phyloP scores from a whole-genome alignment of 495 filamentous ascomycete species.

The Opeltia flavorubescens region DNA sequence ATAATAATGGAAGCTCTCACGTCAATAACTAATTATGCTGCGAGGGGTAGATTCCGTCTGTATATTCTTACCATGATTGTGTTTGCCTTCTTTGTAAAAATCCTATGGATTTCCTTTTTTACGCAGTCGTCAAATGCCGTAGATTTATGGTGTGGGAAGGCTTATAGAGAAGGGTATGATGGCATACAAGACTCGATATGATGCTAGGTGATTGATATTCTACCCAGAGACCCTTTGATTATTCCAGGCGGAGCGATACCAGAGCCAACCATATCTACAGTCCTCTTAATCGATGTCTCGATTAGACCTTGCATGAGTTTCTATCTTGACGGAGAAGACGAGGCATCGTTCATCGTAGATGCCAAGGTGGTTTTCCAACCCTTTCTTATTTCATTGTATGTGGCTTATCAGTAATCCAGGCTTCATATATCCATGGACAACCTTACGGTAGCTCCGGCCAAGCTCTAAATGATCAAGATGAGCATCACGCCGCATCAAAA shows the following conservation, averaged over 20 bases:
- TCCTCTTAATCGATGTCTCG: constrained; percentile 38
- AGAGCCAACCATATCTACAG: constrained; percentile 28
- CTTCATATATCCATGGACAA: constrained; percentile 36
- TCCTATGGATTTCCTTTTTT: neutral
- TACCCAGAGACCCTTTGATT: constrained; percentile 35
- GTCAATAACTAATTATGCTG: too few species aligned
- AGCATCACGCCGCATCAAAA: neutral
- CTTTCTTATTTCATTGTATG: neutral
- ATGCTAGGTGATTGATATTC: neutral
- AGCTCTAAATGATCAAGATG: constrained; percentile 5
- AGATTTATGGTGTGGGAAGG: constrained; percentile 45
- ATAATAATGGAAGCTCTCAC: too few species aligned
- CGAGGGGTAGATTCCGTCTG: too few species aligned
- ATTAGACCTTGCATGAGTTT: constrained; percentile 45
- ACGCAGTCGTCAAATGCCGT: neutral
- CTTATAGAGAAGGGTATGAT: constrained; percentile 34
- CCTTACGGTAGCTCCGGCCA: constrained; percentile 31
- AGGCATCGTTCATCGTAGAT: constrained; percentile 45
- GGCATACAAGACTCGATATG: neutral
- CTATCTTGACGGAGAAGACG: constrained; percentile 40
- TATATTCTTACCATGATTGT: neutral
- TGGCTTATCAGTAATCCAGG: neutral
- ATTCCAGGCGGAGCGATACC: constrained; percentile 46
- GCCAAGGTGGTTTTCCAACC: constrained; percentile 18
- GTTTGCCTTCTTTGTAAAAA: neutral